Evolutionary conservation across 352 stramenopile genomes (phyloP).

Genomic region (Globisporangium sylvaticum): DNA sequence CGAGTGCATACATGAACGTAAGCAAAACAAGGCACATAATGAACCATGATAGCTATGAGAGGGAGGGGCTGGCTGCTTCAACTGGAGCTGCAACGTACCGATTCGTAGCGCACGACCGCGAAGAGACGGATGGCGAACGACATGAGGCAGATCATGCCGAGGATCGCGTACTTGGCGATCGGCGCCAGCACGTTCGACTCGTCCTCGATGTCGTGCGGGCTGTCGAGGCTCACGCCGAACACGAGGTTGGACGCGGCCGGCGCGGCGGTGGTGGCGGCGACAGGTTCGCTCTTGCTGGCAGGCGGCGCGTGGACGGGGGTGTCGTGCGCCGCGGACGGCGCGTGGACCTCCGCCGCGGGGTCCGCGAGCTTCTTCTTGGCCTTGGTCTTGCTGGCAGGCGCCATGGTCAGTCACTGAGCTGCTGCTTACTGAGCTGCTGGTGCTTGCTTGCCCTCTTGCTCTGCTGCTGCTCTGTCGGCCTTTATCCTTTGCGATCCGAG

Average conservation of each 20-base stretch:
- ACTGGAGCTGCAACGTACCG: constrained; percentile 32
- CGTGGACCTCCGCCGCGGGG: constrained; percentile 18
- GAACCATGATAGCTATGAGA: not conserved
- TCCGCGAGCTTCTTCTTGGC: constrained; percentile 41
- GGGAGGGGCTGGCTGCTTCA: not conserved
- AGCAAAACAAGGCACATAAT: constrained; percentile 6
- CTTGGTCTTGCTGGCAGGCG: constrained; percentile 35
- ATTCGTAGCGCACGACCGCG: constrained; percentile 91
- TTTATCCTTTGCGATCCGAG: constrained; percentile 10
- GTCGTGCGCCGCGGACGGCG: constrained; percentile 7
- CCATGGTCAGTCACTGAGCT: constrained; percentile 24
- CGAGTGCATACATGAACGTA: not conserved
- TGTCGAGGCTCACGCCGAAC: constrained; percentile 66
- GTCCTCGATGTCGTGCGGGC: constrained; percentile 59
- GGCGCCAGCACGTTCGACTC: constrained; percentile 67
- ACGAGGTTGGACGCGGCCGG: constrained; percentile 24
- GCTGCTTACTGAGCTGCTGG: not conserved
- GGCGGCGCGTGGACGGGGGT: not conserved
- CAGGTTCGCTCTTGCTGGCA: constrained; percentile 4
- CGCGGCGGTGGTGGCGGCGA: no score
- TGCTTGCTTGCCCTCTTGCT: not conserved
- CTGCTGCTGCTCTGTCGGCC: not conserved
- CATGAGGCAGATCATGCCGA: constrained; percentile 91
- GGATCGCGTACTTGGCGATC: constrained; percentile 87
- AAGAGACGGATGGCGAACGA: constrained; percentile 93